Conservation (phyloP, 1,284 basidiomycete species). For the Farysia itapuensis region DNA sequence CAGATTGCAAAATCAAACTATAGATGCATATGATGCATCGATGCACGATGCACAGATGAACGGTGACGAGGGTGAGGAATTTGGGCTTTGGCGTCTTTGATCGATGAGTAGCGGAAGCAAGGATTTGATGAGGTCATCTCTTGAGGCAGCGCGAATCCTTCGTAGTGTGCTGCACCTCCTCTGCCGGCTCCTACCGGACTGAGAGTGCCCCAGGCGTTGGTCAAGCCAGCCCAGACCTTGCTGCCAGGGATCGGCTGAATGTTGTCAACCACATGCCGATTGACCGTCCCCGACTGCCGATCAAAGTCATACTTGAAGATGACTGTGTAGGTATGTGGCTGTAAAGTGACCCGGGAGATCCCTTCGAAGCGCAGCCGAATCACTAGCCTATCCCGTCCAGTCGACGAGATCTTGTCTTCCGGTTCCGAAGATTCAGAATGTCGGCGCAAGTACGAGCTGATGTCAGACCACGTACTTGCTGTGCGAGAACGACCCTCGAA, state of each 20-base stretch:
- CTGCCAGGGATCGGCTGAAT: constrained; percentile 54
- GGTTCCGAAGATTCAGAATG: not conserved
- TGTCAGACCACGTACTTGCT: constrained; percentile 26
- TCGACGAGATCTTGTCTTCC: not conserved
- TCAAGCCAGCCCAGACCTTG: constrained; percentile 40
- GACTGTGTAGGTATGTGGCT: constrained; percentile 51
- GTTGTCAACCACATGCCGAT: constrained; percentile 49
- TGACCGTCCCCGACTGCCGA: constrained; percentile 44
- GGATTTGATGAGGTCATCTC: no score
- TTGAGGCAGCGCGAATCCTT: not conserved
- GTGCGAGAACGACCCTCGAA: constrained; percentile 32
- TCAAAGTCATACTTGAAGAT: constrained; percentile 55
- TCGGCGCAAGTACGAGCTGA: constrained; percentile 12
- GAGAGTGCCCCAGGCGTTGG: constrained; percentile 19
- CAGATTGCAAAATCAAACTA: no score
- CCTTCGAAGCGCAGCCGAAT: constrained; percentile 48
- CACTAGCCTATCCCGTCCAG: constrained; percentile 35
- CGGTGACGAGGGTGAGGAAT: no score
- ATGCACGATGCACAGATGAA: no score
- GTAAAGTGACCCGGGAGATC: constrained; percentile 35
- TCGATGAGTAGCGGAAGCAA: no score
- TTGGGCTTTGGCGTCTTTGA: no score
- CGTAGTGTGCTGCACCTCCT: constrained; percentile 1
- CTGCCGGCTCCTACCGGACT: constrained; percentile 16
- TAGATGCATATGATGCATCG: no score